A percentile compares a stretch with the other conserved stretches of the same genome.
Evolutionary conservation across 805 yeast species (phyloP).

Genomic region (Starmerella stellata): DNA sequence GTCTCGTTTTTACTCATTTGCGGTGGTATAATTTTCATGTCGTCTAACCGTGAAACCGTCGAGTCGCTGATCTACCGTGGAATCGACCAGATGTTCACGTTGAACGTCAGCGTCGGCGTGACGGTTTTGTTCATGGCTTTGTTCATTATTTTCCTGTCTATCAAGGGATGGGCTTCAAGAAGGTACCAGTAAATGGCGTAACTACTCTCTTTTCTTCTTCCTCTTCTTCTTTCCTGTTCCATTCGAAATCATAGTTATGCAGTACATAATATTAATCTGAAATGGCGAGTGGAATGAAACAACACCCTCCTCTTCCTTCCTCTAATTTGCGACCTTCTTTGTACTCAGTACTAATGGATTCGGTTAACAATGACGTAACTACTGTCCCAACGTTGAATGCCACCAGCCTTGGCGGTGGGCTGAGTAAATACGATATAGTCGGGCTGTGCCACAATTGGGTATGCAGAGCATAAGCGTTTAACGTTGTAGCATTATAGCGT

Average conservation of each 20-base stretch:
- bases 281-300: too few relatives aligned
- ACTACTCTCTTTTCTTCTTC: not conserved
- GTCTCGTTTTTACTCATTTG: conserved; percentile 60
- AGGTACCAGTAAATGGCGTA: conserved; percentile 2
- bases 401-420: too few relatives aligned
- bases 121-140: conserved; percentile 72
- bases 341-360: too few relatives aligned
- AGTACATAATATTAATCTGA: too few relatives aligned
- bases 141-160: conserved; percentile 48
- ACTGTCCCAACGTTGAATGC: too few relatives aligned
- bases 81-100: conserved; percentile 71
- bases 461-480: too few relatives aligned
- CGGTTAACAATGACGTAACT: too few relatives aligned
- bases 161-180: conserved; percentile 21
- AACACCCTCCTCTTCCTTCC: too few relatives aligned
- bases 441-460: too few relatives aligned
- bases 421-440: too few relatives aligned
- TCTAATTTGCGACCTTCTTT: too few relatives aligned
- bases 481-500: too few relatives aligned
- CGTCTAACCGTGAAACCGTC: conserved; percentile 72
- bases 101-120: conserved; percentile 69
- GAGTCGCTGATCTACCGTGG: conserved; percentile 70
- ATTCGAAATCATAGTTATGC: not conserved
- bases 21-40: conserved; percentile 88
- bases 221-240: not conserved